A percentile compares a stretch with the other conserved stretches of the same genome.
These are phyloP conservation scores for Pseudocercospora fuligena DNA, from an alignment of 2,329 filamentous ascomycete species.

Conservation along the genomic window DNA sequence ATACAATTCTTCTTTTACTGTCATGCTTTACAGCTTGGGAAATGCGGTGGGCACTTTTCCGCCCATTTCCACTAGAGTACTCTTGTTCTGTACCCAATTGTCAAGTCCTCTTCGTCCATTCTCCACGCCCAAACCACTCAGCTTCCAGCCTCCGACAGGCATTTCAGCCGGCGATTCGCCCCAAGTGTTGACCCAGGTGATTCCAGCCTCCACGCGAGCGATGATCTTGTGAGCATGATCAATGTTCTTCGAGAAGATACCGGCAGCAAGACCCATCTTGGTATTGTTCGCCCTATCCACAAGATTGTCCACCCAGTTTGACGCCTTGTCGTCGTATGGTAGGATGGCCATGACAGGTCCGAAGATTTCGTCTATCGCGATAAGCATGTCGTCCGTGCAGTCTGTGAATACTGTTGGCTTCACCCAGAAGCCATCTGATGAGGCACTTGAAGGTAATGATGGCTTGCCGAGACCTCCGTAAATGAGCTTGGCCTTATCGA, in stretches of 20 bases:
- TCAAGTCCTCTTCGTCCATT: slow-evolving; percentile 80
- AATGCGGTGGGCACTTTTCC: slow-evolving; percentile 74
- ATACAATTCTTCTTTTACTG: too few species aligned
- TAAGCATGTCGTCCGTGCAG: slow-evolving; percentile 81
- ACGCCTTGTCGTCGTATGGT: slow-evolving; percentile 60
- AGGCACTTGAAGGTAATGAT: slow-evolving; percentile 48
- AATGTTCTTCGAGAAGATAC: slow-evolving; percentile 79
- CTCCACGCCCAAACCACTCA: slow-evolving; percentile 85
- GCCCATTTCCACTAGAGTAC: slow-evolving; percentile 82
- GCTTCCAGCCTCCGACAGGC: slow-evolving; percentile 91
- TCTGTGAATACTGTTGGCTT: slow-evolving; percentile 83
- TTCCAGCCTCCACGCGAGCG: slow-evolving; percentile 75
- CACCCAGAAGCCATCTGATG: slow-evolving; percentile 77
- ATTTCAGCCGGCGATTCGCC: slow-evolving; percentile 91
- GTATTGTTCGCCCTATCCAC: slow-evolving; percentile 77
- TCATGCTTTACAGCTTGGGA: slow-evolving; percentile 24
- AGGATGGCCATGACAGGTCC: slow-evolving; percentile 85
- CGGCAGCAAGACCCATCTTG: slow-evolving; percentile 77
- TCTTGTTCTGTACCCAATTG: slow-evolving; percentile 86
- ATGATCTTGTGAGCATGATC: slow-evolving; percentile 75
- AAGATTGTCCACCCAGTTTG: slow-evolving; percentile 66
- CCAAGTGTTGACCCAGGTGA: slow-evolving; percentile 94
- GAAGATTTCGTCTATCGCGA: slow-evolving; percentile 84
- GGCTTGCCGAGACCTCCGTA: slow-evolving; percentile 71
- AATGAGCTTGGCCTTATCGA: slow-evolving; percentile 74